Conservation (phyloP, 176 grass and related monocot genomes). For the Guadua angustifolia region DNA sequence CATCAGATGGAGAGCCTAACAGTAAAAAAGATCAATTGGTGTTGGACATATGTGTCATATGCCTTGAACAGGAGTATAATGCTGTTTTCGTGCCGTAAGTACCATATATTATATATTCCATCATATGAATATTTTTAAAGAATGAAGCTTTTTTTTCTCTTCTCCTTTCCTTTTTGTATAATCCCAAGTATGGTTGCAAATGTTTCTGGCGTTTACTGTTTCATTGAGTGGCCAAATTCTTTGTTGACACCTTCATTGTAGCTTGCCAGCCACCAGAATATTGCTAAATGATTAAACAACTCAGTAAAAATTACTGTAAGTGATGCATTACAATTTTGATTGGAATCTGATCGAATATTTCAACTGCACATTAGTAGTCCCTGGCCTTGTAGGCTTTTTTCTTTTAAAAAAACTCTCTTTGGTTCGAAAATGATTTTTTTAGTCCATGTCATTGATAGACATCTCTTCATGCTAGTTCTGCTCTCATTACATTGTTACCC, state of each 20-base stretch:
- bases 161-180: neutral
- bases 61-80: constrained; percentile 99
- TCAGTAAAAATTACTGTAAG: neutral
- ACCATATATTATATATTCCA: constrained; percentile 25
- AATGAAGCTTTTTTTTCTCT: neutral
- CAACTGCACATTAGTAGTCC: neutral
- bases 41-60: constrained; percentile 96
- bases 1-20: constrained; percentile 54
- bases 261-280: neutral
- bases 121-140: constrained; percentile 29
- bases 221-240: constrained; percentile 2
- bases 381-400: neutral
- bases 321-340: neutral
- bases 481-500: constrained; percentile 1
- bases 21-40: constrained; percentile 69
- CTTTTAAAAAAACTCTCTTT: neutral
- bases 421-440: neutral
- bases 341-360: constrained; percentile 27
- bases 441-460: constrained; percentile 4
- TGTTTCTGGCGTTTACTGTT: neutral
- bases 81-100: constrained; percentile 99
- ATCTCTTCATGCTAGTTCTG: constrained; percentile 8
- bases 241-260: neutral
- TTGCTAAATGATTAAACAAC: neutral
- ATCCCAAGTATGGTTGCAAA: constrained; percentile 1